Conservation (phyloP, 2,329 filamentous ascomycete genomes). For the Rugonectria rugulosa region DNA sequence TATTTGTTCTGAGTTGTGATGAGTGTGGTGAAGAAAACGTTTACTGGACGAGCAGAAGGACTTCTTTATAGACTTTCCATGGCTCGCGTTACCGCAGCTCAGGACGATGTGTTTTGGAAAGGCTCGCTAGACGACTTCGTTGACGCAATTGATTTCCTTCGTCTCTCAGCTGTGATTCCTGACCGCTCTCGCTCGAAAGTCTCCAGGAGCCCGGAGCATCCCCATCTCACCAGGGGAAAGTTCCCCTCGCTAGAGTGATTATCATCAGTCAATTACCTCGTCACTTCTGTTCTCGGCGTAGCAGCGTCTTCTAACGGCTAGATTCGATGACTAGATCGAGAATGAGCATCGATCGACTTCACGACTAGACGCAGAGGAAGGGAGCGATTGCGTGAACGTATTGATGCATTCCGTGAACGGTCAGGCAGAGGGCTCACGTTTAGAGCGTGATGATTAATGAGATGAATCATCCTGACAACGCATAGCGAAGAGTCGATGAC, state of each 20-base stretch:
- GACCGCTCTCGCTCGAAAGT: neutral
- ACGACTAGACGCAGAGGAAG: neutral
- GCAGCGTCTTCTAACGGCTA: slow-evolving; percentile 1
- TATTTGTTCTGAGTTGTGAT: slow-evolving; percentile 4
- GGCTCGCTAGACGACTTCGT: slow-evolving; percentile 12
- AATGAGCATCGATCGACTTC: neutral
- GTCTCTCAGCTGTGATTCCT: neutral
- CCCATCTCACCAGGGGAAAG: neutral
- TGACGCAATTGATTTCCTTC: slow-evolving; percentile 31
- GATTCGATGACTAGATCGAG: slow-evolving; percentile 2
- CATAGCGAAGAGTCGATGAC: neutral
- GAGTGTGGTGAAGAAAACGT: neutral
- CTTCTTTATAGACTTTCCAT: slow-evolving; percentile 26
- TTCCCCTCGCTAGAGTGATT: no score
- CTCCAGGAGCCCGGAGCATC: neutral
- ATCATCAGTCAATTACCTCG: neutral
- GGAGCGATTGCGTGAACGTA: neutral
- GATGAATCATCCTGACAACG: neutral
- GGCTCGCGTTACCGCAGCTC: neutral
- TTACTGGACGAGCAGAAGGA: neutral
- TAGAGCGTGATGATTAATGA: neutral
- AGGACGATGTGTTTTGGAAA: slow-evolving; percentile 2
- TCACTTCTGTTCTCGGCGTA: neutral
- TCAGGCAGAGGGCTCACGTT: neutral
- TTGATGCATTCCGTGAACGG: neutral